Evolutionary conservation across 2,329 filamentous ascomycete species (phyloP).

Genomic region (Botrytis fabae): DNA sequence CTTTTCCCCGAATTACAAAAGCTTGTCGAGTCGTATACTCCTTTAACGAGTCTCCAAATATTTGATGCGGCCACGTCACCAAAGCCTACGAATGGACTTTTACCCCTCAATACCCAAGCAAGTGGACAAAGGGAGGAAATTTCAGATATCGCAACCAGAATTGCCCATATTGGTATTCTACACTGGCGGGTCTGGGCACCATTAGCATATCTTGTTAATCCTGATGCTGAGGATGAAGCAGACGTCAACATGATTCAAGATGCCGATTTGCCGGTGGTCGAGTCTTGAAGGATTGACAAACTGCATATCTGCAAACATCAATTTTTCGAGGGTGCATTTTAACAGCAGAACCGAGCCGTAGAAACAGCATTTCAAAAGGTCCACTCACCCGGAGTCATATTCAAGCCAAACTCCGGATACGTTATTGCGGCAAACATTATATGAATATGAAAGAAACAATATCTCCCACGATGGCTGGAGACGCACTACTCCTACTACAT

Average conservation of each 20-base stretch:
- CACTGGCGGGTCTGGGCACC: slow-evolving; percentile 89
- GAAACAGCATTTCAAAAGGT: neutral
- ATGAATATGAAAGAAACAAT: slow-evolving; percentile 5
- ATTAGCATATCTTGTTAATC: slow-evolving; percentile 61
- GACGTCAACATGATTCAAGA: slow-evolving; percentile 24
- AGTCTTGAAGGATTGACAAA: neutral
- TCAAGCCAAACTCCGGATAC: slow-evolving; percentile 15
- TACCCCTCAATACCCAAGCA: neutral
- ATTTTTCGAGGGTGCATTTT: neutral
- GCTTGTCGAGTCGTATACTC: slow-evolving; percentile 37
- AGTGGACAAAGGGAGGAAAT: slow-evolving; percentile 42
- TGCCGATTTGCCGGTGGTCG: neutral
- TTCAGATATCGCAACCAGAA: slow-evolving; percentile 70
- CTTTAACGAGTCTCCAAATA: slow-evolving; percentile 38
- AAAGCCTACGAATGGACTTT: slow-evolving; percentile 25
- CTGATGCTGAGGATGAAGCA: slow-evolving; percentile 33
- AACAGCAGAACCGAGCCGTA: neutral
- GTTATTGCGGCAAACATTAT: slow-evolving; percentile 14
- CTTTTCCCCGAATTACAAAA: slow-evolving; percentile 37
- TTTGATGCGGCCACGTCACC: slow-evolving; percentile 40
- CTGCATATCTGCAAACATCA: neutral
- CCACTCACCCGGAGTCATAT: slow-evolving; percentile 2
- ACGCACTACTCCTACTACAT: neutral
- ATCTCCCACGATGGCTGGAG: slow-evolving; percentile 1
- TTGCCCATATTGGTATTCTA: slow-evolving; percentile 80